Conservation (phyloP, 805 yeast genomes). For the Kodamaea jinghongensis region DNA sequence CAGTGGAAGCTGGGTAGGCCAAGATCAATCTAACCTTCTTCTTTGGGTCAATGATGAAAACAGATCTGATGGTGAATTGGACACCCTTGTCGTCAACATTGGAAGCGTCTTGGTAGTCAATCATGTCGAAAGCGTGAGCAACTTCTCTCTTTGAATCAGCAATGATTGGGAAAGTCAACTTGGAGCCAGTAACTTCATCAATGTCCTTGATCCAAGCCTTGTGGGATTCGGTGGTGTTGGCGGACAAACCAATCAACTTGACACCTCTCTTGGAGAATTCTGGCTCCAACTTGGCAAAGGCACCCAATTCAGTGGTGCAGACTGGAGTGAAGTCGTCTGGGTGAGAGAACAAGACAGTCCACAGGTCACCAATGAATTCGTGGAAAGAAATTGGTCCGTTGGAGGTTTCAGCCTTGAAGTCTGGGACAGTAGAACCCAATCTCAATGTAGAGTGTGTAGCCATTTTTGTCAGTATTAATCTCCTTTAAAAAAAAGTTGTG, state of each 20-base stretch:
- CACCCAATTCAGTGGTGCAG: conserved; percentile 94
- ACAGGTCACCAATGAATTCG: conserved; percentile 77
- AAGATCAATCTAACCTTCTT: conserved; percentile 85
- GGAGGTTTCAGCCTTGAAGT: conserved; percentile 80
- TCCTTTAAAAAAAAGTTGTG: too few species aligned
- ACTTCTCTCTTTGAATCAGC: conserved; percentile 86
- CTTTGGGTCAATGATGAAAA: conserved; percentile 84
- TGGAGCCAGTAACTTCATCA: conserved; percentile 77
- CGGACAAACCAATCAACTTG: conserved; percentile 87
- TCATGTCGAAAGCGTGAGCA: conserved; percentile 82
- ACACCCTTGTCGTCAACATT: conserved; percentile 65
- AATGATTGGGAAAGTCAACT: conserved; percentile 84
- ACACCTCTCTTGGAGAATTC: conserved; percentile 83
- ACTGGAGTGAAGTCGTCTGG: conserved; percentile 98
- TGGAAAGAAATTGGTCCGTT: conserved; percentile 84
- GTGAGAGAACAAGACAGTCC: conserved; percentile 89
- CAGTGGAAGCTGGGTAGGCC: conserved; percentile 91
- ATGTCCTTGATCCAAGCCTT: conserved; percentile 87
- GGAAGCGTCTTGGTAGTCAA: conserved; percentile 79
- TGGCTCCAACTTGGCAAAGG: conserved; percentile 84
- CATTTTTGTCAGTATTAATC: conserved; percentile 3
- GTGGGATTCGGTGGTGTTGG: conserved; percentile 79
- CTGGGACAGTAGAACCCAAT: conserved; percentile 84
- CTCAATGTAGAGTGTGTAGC: conserved; percentile 35
- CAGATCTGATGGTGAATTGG: conserved; percentile 88